Evolutionary conservation across 345 rosid species (phyloP), one percentile per base, ranked within the genome.

Genomic region (Dipteronia dyeriana): DNA sequence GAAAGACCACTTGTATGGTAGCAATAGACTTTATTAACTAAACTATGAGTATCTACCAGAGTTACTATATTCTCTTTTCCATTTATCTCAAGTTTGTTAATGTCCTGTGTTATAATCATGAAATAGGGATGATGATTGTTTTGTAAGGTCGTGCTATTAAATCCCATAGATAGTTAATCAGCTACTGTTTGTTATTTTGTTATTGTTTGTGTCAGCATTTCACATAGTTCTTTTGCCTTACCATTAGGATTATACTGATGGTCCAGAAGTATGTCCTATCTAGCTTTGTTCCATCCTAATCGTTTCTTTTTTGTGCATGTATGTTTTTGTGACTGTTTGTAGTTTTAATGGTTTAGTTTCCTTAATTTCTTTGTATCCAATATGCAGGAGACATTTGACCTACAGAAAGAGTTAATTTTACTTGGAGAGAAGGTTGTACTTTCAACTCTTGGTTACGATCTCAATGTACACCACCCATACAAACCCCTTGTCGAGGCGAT

Each of bases 401-500:
- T 79, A 31, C 88, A 83, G 54, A 86, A 83, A 75, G 88, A 83
- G 74, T 59, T 83, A 54, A 83, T 86, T 77, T 79, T 86, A 71
- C 79, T 81, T 22, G 88, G 85, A 22, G 86, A 83, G 67, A 86
- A 79, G 67, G 76, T 83, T 56, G 83, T 86, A 60, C 85, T 86
- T 47, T 76, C 86, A 31, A 86, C 83, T 74, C 80, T 86, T 68
- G 86, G 78, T 67, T 86, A 73, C 74, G 88, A 86, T 67, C 78
- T 83, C 2, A 79, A 86, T 73, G 83, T 83, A 47, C 83, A 53
- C 68, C 86, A 81, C 60, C 88, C 88, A 29, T 86, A 86, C 69
- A 83, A 85, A 49, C 88, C 88, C 59, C 85, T 85, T 41, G 85
- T 86, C 12, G 88, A 83, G 43, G 88, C 88, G 54, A 83, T 86